Percentiles rank a stretch among this genome's conserved stretches.
Conservation (phyloP, 106 monocot genomes). For the Dactylorhiza incarnata region DNA sequence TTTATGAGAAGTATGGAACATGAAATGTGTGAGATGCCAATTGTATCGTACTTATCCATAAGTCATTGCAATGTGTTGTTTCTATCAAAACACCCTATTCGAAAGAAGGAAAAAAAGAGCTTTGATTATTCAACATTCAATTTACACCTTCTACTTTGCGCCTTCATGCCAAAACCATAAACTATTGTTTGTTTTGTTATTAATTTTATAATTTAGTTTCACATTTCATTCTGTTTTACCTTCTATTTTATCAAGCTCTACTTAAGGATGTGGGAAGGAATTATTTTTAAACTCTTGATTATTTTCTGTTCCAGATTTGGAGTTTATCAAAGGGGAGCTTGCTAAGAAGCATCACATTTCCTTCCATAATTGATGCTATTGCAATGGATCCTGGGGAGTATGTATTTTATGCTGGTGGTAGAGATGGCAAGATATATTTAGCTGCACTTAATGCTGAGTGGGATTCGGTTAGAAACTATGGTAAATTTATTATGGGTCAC, state of each 20-base stretch:
- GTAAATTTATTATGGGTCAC: conserved; percentile 42
- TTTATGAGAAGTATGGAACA: neutral
- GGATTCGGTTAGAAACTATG: conserved; percentile 31
- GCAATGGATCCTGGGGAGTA: conserved; percentile 70
- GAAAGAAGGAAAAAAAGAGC: neutral
- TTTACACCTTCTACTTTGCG: neutral
- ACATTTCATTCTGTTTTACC: too few species aligned
- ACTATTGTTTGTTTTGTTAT: neutral
- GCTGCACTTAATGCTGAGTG: conserved; percentile 60
- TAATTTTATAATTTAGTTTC: neutral
- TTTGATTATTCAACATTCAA: neutral
- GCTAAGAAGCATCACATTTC: conserved; percentile 61
- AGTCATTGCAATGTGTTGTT: neutral
- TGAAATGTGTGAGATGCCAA: neutral
- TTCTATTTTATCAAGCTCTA: too few species aligned
- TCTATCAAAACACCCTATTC: neutral
- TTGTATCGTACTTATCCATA: neutral
- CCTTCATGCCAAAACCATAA: neutral
- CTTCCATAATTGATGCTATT: conserved; percentile 52
- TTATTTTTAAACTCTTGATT: neutral
- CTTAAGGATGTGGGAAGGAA: too few species aligned
- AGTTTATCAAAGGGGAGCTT: conserved; percentile 68
- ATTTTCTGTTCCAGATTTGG: conserved; percentile 51
- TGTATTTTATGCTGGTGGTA: conserved; percentile 74
- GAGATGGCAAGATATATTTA: conserved; percentile 90